These are phyloP conservation scores for Rhodotorula mucilaginosa DNA, from an alignment of 1,284 basidiomycete genomes.

Conservation along the genomic window DNA sequence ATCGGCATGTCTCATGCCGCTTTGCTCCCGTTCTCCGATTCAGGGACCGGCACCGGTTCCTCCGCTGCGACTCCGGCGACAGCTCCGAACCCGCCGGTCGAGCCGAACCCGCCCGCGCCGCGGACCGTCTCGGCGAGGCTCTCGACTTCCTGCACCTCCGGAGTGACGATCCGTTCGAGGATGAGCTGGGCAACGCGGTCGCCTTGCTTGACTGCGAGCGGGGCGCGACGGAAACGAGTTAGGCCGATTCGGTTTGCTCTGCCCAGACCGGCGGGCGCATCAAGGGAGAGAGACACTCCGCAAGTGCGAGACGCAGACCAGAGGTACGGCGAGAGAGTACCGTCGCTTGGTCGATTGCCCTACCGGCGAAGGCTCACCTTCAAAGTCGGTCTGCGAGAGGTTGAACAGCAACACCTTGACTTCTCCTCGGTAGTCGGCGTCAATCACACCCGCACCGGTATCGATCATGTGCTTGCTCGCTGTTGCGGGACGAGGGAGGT, in stretches of 20 bases:
- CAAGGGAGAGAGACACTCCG: background rate
- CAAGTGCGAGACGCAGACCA: background rate
- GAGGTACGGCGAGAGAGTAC: no score
- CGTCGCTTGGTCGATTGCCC: no score
- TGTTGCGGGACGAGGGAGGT: conserved; percentile 46
- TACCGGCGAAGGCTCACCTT: conserved; percentile 57
- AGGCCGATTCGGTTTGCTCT: background rate
- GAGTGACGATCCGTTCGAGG: conserved; percentile 83
- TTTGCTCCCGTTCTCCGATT: background rate
- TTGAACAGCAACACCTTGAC: conserved; percentile 96
- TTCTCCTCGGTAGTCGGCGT: conserved; percentile 89
- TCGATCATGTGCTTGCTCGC: conserved; percentile 96
- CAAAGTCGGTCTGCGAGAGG: conserved; percentile 79
- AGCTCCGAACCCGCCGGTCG: conserved; percentile 63
- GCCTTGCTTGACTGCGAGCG: conserved; percentile 71
- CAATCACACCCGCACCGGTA: conserved; percentile 93
- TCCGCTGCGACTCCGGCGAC: background rate
- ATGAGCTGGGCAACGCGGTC: conserved; percentile 94
- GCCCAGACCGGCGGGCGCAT: no score
- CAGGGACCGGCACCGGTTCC: background rate
- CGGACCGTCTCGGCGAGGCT: conserved; percentile 80
- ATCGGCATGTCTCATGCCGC: no score
- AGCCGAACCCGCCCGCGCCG: conserved; percentile 88
- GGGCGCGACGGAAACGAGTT: conserved; percentile 1
- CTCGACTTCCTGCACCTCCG: conserved; percentile 78